Conservation (phyloP, 306 rosid genomes). For the Ceratonia siliqua region DNA sequence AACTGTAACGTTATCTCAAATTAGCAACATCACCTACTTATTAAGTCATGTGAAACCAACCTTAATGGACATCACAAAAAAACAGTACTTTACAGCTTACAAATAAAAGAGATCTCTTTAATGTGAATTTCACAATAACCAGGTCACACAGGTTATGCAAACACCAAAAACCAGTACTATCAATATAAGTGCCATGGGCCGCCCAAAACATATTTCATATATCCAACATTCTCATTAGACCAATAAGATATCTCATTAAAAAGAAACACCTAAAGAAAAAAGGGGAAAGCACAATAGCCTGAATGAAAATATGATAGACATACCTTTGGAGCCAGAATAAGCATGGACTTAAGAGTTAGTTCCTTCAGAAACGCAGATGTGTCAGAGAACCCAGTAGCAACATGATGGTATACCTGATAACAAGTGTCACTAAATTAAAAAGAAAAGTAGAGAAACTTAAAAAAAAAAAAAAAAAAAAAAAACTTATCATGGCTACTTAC, state of each 20-base stretch:
- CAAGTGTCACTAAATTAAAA: slow-evolving; percentile 39
- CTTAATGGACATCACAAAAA: neutral
- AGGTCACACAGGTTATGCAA: slow-evolving; percentile 21
- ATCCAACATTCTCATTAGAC: slow-evolving; percentile 21
- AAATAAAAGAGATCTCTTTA: neutral
- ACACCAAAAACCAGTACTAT: slow-evolving; percentile 11
- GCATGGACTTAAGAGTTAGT: slow-evolving; percentile 95
- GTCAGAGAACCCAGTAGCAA: slow-evolving; percentile 94
- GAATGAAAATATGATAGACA: slow-evolving; percentile 22
- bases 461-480: no score
- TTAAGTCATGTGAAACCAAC: slow-evolving; percentile 5
- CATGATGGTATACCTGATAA: slow-evolving; percentile 87
- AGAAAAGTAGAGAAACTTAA: no score
- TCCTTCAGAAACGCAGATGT: slow-evolving; percentile 97
- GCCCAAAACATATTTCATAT: neutral
- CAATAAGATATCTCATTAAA: slow-evolving; percentile 6
- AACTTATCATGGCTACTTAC: slow-evolving; percentile 46
- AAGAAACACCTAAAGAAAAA: slow-evolving; percentile 2
- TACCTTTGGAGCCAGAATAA: slow-evolving; percentile 91
- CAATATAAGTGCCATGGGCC: slow-evolving; percentile 21
- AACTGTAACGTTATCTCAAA: slow-evolving; percentile 11
- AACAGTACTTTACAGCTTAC: neutral
- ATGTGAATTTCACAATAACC: neutral
- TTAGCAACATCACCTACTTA: neutral
- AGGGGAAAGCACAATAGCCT: slow-evolving; percentile 3